Percentiles rank a stretch among this genome's conserved stretches.
phyloP scores from a whole-genome alignment of 192 early-diverging fungal genomes.

The Paraglomus occultum region DNA sequence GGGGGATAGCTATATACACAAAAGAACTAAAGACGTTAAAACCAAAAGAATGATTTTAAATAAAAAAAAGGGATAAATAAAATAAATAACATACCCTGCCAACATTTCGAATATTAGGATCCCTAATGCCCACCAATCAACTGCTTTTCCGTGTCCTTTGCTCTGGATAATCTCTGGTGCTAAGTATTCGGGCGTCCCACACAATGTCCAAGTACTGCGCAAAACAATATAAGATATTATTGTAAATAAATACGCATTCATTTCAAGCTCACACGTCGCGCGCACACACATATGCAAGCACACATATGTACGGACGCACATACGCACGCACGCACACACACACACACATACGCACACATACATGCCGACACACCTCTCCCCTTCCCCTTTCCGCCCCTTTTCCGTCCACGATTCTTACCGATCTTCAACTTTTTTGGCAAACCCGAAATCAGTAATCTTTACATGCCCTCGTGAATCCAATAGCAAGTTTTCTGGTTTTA shows the following conservation, averaged over 20 bases:
- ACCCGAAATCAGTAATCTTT: slow-evolving; percentile 98
- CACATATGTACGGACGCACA: not conserved
- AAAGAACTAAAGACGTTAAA: not conserved
- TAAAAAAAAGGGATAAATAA: not conserved
- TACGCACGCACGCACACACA: not conserved
- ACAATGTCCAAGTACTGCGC: slow-evolving; percentile 93
- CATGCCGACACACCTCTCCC: not conserved
- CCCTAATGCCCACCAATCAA: slow-evolving; percentile 99
- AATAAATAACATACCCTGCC: slow-evolving; percentile 62
- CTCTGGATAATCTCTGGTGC: slow-evolving; percentile 97
- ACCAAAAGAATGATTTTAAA: not conserved
- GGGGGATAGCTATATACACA: slow-evolving; percentile 69
- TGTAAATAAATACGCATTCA: not conserved
- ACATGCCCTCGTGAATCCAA: slow-evolving; percentile 88
- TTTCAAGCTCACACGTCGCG: too few relatives aligned
- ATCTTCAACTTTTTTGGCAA: slow-evolving; percentile 86
- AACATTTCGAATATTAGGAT: slow-evolving; percentile 99
- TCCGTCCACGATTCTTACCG: slow-evolving; percentile 29
- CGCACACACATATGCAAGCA: not conserved
- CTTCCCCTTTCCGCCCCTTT: not conserved
- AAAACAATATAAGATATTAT: slow-evolving; percentile 7
- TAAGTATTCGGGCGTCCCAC: slow-evolving; percentile 97
- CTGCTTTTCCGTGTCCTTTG: slow-evolving; percentile 95
- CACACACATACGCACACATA: not conserved
- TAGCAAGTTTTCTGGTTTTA: slow-evolving; percentile 90